Conservation (phyloP, 192 early-diverging fungal species). For the Lobosporangium transversale region DNA sequence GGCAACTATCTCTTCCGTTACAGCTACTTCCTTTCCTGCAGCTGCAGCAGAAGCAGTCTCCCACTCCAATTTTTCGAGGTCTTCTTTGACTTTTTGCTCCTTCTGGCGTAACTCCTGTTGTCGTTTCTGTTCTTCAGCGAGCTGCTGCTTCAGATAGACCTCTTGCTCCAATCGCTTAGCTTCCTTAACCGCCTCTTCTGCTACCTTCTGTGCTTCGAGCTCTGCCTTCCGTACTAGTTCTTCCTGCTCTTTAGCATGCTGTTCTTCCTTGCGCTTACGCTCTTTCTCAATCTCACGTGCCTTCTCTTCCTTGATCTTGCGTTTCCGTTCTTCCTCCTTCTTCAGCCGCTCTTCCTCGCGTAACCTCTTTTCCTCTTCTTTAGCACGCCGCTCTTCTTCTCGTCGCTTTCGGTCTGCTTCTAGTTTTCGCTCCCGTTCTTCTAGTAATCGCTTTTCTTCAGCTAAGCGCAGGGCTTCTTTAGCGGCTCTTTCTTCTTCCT, state of each 20-base stretch:
- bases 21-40: background rate
- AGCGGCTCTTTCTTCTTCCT: constrained; percentile 70
- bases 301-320: constrained; percentile 62
- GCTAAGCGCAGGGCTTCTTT: constrained; percentile 66
- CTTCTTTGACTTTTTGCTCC: constrained; percentile 39
- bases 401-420: constrained; percentile 71
- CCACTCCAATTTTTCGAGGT: constrained; percentile 18
- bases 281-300: constrained; percentile 63
- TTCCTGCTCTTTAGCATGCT: constrained; percentile 43
- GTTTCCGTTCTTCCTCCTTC: constrained; percentile 61
- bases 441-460: constrained; percentile 52
- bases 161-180: constrained; percentile 29
- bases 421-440: constrained; percentile 60
- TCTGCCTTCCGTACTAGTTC: constrained; percentile 10
- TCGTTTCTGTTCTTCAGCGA: constrained; percentile 28
- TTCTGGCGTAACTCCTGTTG: constrained; percentile 41
- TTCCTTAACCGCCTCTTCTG: constrained; percentile 18
- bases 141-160: constrained; percentile 33
- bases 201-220: constrained; percentile 17
- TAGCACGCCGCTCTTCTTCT: constrained; percentile 68
- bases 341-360: constrained; percentile 61
- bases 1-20: background rate
- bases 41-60: constrained; percentile 1
- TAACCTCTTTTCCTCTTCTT: constrained; percentile 64
- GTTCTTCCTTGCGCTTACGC: constrained; percentile 56